Percentiles rank a stretch among this genome's conserved stretches.
Evolutionary conservation across 345 rosid species (phyloP).

Genomic region (Heritiera fomes): DNA sequence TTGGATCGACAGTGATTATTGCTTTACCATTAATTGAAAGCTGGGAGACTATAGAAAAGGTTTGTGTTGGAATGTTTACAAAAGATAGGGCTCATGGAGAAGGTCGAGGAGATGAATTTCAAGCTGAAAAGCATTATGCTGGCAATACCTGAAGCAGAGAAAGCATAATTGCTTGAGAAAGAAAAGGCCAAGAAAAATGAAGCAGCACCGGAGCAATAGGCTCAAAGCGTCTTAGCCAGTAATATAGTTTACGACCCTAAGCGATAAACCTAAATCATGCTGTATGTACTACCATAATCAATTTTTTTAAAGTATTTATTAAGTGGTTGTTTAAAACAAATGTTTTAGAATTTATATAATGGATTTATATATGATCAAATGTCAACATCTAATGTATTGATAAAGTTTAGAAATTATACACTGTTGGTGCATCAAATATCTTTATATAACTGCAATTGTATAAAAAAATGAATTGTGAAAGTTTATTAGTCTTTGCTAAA

Average conservation of each 20-base stretch:
- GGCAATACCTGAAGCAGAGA: constrained; percentile 76
- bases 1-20: constrained; percentile 68
- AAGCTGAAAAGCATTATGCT: constrained; percentile 51
- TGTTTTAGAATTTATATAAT: too few relatives aligned
- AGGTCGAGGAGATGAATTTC: constrained; percentile 56
- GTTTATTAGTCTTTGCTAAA: too few relatives aligned
- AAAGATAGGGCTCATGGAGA: constrained; percentile 64
- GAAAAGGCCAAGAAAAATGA: constrained; percentile 35
- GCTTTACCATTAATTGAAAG: constrained; percentile 74
- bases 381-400: too few relatives aligned
- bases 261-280: too few relatives aligned
- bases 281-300: too few relatives aligned
- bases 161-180: constrained; percentile 52
- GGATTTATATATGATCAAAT: too few relatives aligned
- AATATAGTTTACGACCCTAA: background rate
- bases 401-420: too few relatives aligned
- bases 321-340: too few relatives aligned
- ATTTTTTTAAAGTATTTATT: too few relatives aligned
- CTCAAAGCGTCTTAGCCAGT: background rate
- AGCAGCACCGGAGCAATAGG: background rate
- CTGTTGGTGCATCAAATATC: too few relatives aligned
- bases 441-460: too few relatives aligned
- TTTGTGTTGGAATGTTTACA: constrained; percentile 73
- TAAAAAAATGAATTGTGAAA: too few relatives aligned
- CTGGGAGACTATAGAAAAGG: constrained; percentile 66